phyloP scores from a whole-genome alignment of 169 alveolate genomes.

The Eimeria zaria region DNA sequence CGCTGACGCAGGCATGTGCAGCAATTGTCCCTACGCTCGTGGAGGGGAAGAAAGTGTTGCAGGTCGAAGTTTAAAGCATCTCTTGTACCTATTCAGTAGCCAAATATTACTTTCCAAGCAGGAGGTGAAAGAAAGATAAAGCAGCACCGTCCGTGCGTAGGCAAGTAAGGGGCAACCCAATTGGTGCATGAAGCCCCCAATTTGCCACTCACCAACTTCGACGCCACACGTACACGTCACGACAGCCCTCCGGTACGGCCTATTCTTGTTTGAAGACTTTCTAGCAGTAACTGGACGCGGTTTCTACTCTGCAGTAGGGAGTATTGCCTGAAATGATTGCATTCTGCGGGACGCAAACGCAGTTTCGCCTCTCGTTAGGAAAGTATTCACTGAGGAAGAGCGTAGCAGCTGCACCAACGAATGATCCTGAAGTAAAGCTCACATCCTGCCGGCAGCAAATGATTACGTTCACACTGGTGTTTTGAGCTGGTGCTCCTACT shows the following conservation, averaged over 20 bases:
- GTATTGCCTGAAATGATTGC: background rate
- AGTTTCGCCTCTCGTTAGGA: background rate
- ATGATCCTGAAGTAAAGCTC: background rate
- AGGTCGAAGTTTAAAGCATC: background rate
- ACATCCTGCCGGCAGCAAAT: background rate
- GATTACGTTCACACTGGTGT: background rate
- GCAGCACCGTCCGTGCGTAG: background rate
- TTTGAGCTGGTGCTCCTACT: background rate
- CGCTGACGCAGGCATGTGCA: background rate
- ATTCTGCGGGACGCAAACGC: background rate
- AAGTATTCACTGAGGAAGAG: background rate
- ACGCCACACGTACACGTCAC: background rate
- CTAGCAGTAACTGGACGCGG: background rate
- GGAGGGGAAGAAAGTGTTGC: background rate
- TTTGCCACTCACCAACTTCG: background rate
- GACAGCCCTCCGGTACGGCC: background rate
- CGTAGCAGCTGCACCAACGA: constrained; percentile 2
- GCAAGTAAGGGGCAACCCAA: background rate
- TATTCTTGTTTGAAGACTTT: background rate
- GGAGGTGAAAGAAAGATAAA: background rate
- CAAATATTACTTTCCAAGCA: background rate
- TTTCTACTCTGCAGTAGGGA: background rate
- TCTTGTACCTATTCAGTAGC: background rate
- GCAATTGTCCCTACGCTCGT: background rate
- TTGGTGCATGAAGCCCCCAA: background rate